phyloP scores from a whole-genome alignment of 495 filamentous ascomycete genomes.

The Xylaria intraflava region DNA sequence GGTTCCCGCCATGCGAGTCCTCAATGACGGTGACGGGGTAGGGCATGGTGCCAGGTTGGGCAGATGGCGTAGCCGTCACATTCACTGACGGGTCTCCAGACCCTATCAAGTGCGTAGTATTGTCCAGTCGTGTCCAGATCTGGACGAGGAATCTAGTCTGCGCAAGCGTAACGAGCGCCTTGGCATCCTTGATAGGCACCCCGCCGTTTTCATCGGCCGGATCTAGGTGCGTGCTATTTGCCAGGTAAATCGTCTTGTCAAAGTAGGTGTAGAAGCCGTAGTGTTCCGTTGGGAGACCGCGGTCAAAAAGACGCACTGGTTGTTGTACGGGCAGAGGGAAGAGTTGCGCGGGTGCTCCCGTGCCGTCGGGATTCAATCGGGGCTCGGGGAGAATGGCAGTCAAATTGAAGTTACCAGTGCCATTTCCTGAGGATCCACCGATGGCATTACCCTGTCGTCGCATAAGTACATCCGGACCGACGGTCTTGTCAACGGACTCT shows the following conservation, averaged over 20 bases:
- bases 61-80: conserved; percentile 24
- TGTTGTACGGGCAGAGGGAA: conserved; percentile 63
- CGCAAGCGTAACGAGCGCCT: conserved; percentile 68
- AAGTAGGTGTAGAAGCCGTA: conserved; percentile 94
- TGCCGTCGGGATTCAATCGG: conserved; percentile 54
- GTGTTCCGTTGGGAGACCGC: conserved; percentile 70
- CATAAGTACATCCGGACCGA: conserved; percentile 28
- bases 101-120: conserved; percentile 38
- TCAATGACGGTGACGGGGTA: conserved; percentile 76
- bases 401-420: conserved; percentile 28
- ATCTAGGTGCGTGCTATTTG: conserved; percentile 29
- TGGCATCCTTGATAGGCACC: conserved; percentile 50
- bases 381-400: conserved; percentile 55
- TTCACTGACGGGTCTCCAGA: conserved; percentile 10
- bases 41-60: conserved; percentile 66
- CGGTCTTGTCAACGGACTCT: conserved; percentile 23
- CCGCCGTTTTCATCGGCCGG: conserved; percentile 62
- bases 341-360: conserved; percentile 64
- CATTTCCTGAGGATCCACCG: conserved; percentile 2
- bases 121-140: conserved; percentile 71
- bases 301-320: conserved; percentile 79
- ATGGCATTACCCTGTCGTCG: conserved; percentile 29
- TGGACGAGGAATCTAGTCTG: conserved; percentile 82
- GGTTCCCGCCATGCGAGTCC: conserved; percentile 71
- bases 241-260: conserved; percentile 76